These are phyloP conservation scores for Kickxella alabastrina DNA, from an alignment of 192 early-diverging fungal species.

Conservation along the genomic window DNA sequence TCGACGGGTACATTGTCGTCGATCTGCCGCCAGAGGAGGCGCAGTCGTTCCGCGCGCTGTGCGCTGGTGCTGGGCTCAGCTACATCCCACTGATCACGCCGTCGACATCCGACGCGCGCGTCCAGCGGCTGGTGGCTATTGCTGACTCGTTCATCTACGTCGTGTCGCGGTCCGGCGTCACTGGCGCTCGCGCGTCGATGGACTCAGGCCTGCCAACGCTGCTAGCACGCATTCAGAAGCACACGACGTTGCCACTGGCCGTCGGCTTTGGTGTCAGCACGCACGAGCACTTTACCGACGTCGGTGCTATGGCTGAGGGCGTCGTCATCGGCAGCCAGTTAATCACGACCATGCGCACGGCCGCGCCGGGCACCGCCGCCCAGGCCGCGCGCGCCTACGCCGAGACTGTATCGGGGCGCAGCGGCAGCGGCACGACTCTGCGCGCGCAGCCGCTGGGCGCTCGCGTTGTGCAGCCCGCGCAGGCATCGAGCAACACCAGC, in stretches of 20 bases:
- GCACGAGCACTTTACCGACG: slow-evolving; percentile 79
- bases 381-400: slow-evolving; percentile 53
- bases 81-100: slow-evolving; percentile 93
- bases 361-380: slow-evolving; percentile 45
- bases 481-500: slow-evolving; percentile 6
- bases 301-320: slow-evolving; percentile 87
- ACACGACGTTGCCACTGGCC: slow-evolving; percentile 81
- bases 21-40: slow-evolving; percentile 98
- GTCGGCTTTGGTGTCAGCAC: slow-evolving; percentile 97
- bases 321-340: slow-evolving; percentile 95
- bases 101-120: slow-evolving; percentile 81
- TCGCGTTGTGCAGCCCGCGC: too few relatives aligned
- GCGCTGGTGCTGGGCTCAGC: slow-evolving; percentile 67
- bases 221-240: slow-evolving; percentile 71
- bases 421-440: slow-evolving; percentile 11
- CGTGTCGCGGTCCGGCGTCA: slow-evolving; percentile 90
- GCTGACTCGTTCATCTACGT: slow-evolving; percentile 96
- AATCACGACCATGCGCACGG: slow-evolving; percentile 72
- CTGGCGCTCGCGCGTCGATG: slow-evolving; percentile 73
- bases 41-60: slow-evolving; percentile 74
- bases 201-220: slow-evolving; percentile 66
- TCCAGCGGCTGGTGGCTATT: slow-evolving; percentile 69
- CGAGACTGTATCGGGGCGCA: slow-evolving; percentile 52
- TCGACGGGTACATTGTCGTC: slow-evolving; percentile 95
- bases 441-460: slow-evolving; percentile 29